These are phyloP conservation scores for Onygenales sp. DNA, from an alignment of 2,329 filamentous ascomycete species.

Conservation along the genomic window DNA sequence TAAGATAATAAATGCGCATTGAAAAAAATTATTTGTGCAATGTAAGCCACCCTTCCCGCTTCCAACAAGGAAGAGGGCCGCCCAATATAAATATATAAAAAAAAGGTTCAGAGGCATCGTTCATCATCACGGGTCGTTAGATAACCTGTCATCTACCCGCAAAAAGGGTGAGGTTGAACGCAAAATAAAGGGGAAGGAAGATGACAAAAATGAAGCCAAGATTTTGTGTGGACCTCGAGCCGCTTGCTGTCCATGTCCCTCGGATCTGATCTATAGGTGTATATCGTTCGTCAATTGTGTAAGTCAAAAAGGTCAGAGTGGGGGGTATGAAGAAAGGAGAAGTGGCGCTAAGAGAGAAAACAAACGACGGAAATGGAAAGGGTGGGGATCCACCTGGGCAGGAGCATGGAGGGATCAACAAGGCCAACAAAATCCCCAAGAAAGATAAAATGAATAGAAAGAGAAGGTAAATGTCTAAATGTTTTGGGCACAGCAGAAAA, in stretches of 20 bases:
- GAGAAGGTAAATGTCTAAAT: background rate
- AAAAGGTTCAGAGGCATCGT: too few species aligned
- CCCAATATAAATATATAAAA: too few species aligned
- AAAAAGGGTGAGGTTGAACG: background rate
- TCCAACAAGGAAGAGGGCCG: too few species aligned
- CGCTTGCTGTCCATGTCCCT: too few species aligned
- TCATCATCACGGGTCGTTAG: too few species aligned
- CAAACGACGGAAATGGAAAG: background rate
- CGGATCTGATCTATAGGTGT: too few species aligned
- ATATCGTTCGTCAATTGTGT: too few species aligned
- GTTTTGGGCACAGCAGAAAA: background rate
- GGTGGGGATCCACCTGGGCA: background rate
- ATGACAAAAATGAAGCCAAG: background rate
- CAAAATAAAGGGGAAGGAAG: background rate
- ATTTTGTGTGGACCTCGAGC: background rate
- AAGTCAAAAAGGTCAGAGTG: too few species aligned
- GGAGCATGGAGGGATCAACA: background rate
- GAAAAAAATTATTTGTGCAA: background rate
- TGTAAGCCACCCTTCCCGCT: too few species aligned
- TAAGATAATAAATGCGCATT: background rate
- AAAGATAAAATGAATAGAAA: background rate
- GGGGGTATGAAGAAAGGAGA: background rate
- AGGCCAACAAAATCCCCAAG: background rate
- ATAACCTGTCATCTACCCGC: too few species aligned
- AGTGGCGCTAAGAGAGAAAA: background rate